Conservation (phyloP, 2,329 filamentous ascomycete species). For the Fusarium keratoplasticum region DNA sequence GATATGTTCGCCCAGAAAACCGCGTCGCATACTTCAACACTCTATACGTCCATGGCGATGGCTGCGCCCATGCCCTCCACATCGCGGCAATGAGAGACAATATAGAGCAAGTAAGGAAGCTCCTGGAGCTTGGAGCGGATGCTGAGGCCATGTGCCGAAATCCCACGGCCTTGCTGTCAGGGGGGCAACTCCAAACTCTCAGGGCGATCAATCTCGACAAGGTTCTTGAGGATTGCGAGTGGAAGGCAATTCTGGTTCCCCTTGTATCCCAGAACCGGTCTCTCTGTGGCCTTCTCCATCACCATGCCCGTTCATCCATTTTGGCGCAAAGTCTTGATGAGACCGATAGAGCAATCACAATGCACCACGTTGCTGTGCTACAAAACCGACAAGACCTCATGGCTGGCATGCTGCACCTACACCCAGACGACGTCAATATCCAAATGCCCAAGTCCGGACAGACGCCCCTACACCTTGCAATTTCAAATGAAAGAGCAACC, state of each 20-base stretch:
- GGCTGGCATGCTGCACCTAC: rapidly evolving
- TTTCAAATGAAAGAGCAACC: neutral
- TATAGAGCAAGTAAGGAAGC: neutral
- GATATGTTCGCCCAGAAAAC: neutral
- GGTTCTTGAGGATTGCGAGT: neutral
- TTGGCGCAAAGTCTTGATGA: neutral
- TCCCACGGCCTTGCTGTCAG: neutral
- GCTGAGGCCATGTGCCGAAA: neutral
- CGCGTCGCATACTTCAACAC: neutral
- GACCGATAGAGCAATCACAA: neutral
- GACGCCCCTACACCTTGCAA: neutral
- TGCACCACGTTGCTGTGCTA: neutral
- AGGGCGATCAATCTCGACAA: neutral
- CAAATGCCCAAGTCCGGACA: neutral
- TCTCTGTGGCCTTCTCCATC: neutral
- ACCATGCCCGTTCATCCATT: neutral
- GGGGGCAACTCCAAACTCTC: neutral
- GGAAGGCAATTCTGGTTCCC: neutral
- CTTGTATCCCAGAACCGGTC: neutral
- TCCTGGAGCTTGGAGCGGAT: neutral
- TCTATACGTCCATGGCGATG: neutral
- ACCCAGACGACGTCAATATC: neutral
- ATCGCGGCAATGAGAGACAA: neutral
- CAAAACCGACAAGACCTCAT: neutral
- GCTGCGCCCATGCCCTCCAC: neutral